Evolutionary conservation across 78 protist species (phyloP), one percentile per base, ranked within the genome.

Genomic region (Creolimax fragrantissima): DNA sequence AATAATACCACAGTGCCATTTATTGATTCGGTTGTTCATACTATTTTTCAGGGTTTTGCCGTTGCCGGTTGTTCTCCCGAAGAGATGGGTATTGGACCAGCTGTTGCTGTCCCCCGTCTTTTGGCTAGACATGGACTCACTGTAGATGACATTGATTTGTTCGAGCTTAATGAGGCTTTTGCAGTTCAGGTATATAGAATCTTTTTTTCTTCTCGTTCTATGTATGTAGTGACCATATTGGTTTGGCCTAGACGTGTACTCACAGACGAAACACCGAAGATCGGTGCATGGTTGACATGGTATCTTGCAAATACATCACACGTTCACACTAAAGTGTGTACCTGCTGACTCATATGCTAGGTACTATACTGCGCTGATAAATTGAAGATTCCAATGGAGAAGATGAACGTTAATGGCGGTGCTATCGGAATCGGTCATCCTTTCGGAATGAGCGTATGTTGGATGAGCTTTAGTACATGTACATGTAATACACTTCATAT

Each of bases 401-500:
- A 94, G 47, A 96, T 98, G 43, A 99, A 99, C 88, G 96, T 97
- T n/a, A 88, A 85, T 81, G 99, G 99, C 4, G 99, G 99, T 11
- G 99, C 99, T 35, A 98, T 98, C 35, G 97, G 99, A 2, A 89
- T 98, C 24, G 99, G 99, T 4, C 99, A 99, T 81, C 99, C 99
- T 35, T 84, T 99, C n/a, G 99, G 99, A 32, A 92, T 94, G 85
- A 94, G 96, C 83, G 96, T 95, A 3, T 47, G 96, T 5, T 81
- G 84, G 45, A 89, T 92, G 4, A 85, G 94, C n/a, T 93, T 93
- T n/a, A n/a, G n/a, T n/a, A n/a, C n/a, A n/a, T n/a, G n/a, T n/a
- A n/a, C n/a, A n/a, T n/a, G n/a, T n/a, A n/a, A n/a, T 24, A 42
- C 93, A 4, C 47, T 83, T 88, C 43, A 93, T 41, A 92, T n/a